These are phyloP conservation scores for Eragrostis tef DNA, from an alignment of 202 grass and related monocot genomes.

Conservation along the genomic window DNA sequence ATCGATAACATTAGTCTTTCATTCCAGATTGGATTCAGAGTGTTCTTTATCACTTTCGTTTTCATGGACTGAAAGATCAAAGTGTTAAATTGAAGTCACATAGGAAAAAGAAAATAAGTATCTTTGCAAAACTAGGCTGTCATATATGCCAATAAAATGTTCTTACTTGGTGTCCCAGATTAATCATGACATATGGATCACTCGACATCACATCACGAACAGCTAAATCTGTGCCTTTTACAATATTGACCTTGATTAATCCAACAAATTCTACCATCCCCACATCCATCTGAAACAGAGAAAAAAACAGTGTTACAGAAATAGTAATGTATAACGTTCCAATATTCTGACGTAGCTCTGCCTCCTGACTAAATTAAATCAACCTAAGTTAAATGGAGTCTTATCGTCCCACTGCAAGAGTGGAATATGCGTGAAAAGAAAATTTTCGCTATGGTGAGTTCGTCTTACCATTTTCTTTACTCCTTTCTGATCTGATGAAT, in stretches of 20 bases:
- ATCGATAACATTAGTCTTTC: slow-evolving; percentile 93
- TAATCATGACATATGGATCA: slow-evolving; percentile 95
- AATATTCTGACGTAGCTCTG: too few relatives aligned
- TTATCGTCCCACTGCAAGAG: too few relatives aligned
- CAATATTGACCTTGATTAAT: slow-evolving; percentile 85
- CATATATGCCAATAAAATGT: not conserved
- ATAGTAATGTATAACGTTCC: not conserved
- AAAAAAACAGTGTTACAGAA: not conserved
- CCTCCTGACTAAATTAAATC: too few relatives aligned
- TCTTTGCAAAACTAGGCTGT: not conserved
- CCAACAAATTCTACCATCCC: slow-evolving; percentile 99
- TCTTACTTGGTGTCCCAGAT: slow-evolving; percentile 84
- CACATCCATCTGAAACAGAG: slow-evolving; percentile 62
- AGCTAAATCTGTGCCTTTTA: slow-evolving; percentile 83
- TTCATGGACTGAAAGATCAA: slow-evolving; percentile 75
- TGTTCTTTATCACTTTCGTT: slow-evolving; percentile 96
- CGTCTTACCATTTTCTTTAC: slow-evolving; percentile 69
- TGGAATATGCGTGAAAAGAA: not conserved
- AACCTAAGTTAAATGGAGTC: too few relatives aligned
- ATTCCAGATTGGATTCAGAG: slow-evolving; percentile 92
- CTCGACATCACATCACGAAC: slow-evolving; percentile 91
- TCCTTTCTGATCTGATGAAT: slow-evolving; percentile 65
- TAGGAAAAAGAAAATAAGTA: not conserved
- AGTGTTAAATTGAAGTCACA: slow-evolving; percentile 19
- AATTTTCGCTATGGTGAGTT: not conserved